These are phyloP conservation scores for Haplosporangium sp. DNA, from an alignment of 371 early-diverging fungal species.

Conservation along the genomic window DNA sequence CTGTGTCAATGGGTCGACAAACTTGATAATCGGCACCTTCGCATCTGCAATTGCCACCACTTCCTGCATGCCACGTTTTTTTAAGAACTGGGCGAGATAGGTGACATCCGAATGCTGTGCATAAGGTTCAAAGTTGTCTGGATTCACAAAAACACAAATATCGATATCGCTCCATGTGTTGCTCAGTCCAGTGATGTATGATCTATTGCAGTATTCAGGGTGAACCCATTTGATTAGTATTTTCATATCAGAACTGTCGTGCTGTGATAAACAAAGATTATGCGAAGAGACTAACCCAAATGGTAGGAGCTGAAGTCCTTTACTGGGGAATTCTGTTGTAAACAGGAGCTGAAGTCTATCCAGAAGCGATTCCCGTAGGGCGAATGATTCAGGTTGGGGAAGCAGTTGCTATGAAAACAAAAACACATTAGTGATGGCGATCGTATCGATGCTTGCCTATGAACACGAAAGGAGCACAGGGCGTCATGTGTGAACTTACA, in stretches of 20 bases:
- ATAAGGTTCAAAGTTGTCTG: background rate
- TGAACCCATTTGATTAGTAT: background rate
- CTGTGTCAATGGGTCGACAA: constrained; percentile 18
- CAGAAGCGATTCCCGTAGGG: constrained; percentile 3
- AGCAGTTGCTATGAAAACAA: constrained; percentile 1
- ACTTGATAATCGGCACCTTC: constrained; percentile 47
- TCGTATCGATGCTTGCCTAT: no score
- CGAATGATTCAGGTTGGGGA: constrained; percentile 1
- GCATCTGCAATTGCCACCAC: constrained; percentile 29
- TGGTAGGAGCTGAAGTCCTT: constrained; percentile 19
- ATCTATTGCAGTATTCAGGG: constrained; percentile 6
- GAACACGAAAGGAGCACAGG: background rate
- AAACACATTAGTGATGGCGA: no score
- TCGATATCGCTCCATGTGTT: constrained; percentile 34
- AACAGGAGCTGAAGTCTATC: constrained; percentile 24
- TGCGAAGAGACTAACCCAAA: constrained; percentile 32
- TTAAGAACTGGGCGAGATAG: constrained; percentile 13
- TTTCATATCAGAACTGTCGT: no score
- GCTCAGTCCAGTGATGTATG: constrained; percentile 30
- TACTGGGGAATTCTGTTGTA: constrained; percentile 13
- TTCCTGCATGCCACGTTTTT: constrained; percentile 1
- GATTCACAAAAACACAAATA: constrained; percentile 22
- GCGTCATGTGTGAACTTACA: constrained; percentile 11
- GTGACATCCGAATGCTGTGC: constrained; percentile 17
- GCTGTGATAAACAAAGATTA: background rate